A percentile compares a stretch with the other conserved stretches of the same genome.
Conservation (phyloP, 768 basidiomycete genomes). For the Vararia minispora region DNA sequence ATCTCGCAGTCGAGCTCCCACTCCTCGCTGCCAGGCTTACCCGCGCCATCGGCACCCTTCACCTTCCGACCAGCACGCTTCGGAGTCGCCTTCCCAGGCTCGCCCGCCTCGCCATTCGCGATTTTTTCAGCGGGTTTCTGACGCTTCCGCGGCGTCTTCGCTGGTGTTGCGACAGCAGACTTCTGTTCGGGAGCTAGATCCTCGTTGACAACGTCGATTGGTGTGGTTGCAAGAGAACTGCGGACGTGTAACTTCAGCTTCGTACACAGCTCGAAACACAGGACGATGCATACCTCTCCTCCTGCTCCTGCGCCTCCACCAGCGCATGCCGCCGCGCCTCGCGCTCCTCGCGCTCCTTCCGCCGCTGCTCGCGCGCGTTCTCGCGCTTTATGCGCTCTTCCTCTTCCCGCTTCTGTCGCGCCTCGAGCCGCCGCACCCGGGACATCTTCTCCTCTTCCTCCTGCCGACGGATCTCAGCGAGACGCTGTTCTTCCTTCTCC, state of each 20-base stretch:
- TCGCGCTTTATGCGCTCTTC: constrained; percentile 36
- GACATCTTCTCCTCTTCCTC: constrained; percentile 62
- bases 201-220: constrained; percentile 9
- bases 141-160: too few relatives aligned
- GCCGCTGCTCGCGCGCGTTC: constrained; percentile 42
- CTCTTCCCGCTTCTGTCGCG: constrained; percentile 27
- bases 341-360: constrained; percentile 23
- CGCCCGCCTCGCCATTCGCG: constrained; percentile 2
- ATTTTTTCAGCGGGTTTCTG: too few relatives aligned
- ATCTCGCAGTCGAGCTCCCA: constrained; percentile 90
- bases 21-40: constrained; percentile 46
- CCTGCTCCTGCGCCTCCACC: constrained; percentile 11
- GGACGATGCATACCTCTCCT: constrained; percentile 4
- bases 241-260: background rate
- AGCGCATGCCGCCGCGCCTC: constrained; percentile 9
- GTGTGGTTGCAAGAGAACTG: constrained; percentile 5
- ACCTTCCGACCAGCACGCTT: constrained; percentile 5
- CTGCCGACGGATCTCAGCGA: constrained; percentile 43
- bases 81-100: background rate
- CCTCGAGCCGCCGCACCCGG: constrained; percentile 41
- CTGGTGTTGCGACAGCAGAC: too few relatives aligned
- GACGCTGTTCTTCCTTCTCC: constrained; percentile 63
- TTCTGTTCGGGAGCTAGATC: too few relatives aligned
- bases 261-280: background rate
- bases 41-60: constrained; percentile 29